These are phyloP conservation scores for Paraphoma sp. DNA, from an alignment of 2,329 filamentous ascomycete genomes.

Conservation along the genomic window DNA sequence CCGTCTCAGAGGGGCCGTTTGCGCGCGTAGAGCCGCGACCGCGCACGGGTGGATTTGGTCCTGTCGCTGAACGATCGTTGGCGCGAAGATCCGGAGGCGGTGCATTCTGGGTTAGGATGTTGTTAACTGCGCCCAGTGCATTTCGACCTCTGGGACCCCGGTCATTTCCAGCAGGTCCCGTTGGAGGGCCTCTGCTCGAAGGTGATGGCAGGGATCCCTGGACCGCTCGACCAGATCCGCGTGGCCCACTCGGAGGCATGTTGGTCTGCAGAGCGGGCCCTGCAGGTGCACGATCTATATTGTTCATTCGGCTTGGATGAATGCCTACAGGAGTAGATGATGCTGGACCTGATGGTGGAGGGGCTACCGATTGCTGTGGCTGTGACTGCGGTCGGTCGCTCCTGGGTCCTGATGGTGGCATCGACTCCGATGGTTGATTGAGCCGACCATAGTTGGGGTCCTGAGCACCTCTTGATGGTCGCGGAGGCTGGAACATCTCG, in stretches of 20 bases:
- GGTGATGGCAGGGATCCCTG: constrained; percentile 36
- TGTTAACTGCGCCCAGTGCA: constrained; percentile 37
- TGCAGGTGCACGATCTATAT: constrained; percentile 40
- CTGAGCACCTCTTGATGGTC: constrained; percentile 43
- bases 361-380: constrained; percentile 33
- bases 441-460: constrained; percentile 59
- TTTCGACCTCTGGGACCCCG: constrained; percentile 32
- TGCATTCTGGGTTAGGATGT: constrained; percentile 33
- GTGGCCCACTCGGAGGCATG: constrained; percentile 45
- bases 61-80: constrained; percentile 14
- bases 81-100: constrained; percentile 26
- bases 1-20: constrained; percentile 24
- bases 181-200: constrained; percentile 38
- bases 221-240: constrained; percentile 32
- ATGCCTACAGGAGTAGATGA: constrained; percentile 53
- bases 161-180: constrained; percentile 40
- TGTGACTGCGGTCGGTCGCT: constrained; percentile 41
- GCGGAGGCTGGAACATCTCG: constrained; percentile 50
- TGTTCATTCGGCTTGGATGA: constrained; percentile 61
- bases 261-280: constrained; percentile 41
- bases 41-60: constrained; percentile 34
- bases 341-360: constrained; percentile 41
- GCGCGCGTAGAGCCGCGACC: constrained; percentile 40
- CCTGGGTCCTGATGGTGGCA: constrained; percentile 62
- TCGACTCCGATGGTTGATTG: constrained; percentile 55